phyloP scores from a whole-genome alignment of 495 filamentous ascomycete genomes.

The Aspergillus steynii region DNA sequence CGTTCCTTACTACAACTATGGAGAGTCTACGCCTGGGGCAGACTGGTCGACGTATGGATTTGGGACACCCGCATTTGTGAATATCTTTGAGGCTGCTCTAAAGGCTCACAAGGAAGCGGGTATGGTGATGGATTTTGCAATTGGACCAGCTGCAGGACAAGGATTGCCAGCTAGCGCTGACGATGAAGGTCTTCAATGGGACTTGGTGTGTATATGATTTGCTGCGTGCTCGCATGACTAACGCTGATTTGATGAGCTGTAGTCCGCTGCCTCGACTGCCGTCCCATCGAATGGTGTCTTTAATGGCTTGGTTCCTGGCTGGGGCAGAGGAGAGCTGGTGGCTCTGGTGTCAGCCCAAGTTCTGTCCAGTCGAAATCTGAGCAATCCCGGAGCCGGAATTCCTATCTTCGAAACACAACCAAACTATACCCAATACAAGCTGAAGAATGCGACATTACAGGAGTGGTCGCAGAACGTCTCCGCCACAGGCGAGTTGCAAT shows the following conservation, averaged over 20 bases:
- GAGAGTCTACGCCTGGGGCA: slow-evolving; percentile 13
- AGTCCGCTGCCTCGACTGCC: slow-evolving; percentile 25
- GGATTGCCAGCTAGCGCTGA: slow-evolving; percentile 44
- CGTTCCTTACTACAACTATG: slow-evolving; percentile 44
- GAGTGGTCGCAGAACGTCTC: slow-evolving; percentile 20
- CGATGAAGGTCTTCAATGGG: slow-evolving; percentile 37
- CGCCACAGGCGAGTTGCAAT: slow-evolving; percentile 14
- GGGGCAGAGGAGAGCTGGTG: slow-evolving; percentile 37
- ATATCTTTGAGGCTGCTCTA: slow-evolving; percentile 37
- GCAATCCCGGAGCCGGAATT: slow-evolving; percentile 3
- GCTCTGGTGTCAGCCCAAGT: slow-evolving; percentile 32
- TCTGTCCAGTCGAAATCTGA: slow-evolving; percentile 17
- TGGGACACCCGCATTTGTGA: slow-evolving; percentile 42
- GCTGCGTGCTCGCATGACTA: background rate
- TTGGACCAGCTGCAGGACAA: slow-evolving; percentile 50
- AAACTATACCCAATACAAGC: slow-evolving; percentile 14
- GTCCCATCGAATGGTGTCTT: slow-evolving; percentile 28
- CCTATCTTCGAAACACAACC: slow-evolving; percentile 7
- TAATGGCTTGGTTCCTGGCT: slow-evolving; percentile 36
- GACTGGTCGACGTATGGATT: slow-evolving; percentile 52
- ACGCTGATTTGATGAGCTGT: background rate
- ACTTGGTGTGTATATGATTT: slow-evolving; percentile 30
- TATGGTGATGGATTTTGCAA: slow-evolving; percentile 47
- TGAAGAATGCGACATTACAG: slow-evolving; percentile 18
- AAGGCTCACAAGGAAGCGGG: slow-evolving; percentile 37